These are phyloP conservation scores for Dimocarpus longan DNA, from an alignment of 345 rosid species.

Conservation along the genomic window DNA sequence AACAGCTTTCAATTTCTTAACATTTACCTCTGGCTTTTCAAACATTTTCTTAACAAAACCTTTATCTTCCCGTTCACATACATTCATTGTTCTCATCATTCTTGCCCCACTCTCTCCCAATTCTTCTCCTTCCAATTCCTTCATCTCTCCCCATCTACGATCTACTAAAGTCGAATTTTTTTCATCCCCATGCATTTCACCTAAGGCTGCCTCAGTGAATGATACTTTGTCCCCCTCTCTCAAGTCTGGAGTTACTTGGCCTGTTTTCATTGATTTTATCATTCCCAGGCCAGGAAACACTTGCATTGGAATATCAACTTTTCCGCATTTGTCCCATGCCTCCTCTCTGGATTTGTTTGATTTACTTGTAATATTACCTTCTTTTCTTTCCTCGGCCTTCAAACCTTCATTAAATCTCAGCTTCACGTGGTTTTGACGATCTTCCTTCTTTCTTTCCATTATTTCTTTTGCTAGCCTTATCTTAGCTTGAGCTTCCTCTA, in stretches of 20 bases:
- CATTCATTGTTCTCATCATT: slow-evolving; percentile 28
- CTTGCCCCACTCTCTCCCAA: slow-evolving; percentile 40
- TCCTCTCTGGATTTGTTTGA: slow-evolving; percentile 41
- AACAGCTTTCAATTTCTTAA: slow-evolving; percentile 29
- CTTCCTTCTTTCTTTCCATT: slow-evolving; percentile 71
- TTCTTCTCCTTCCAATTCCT: slow-evolving; percentile 35
- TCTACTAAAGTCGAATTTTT: slow-evolving; percentile 30
- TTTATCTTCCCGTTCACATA: slow-evolving; percentile 32
- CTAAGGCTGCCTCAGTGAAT: slow-evolving; percentile 21
- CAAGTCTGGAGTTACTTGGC: slow-evolving; percentile 25
- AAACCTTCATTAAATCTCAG: slow-evolving; percentile 35
- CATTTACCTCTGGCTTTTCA: slow-evolving; percentile 40
- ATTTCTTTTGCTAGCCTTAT: slow-evolving; percentile 73
- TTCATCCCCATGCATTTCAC: slow-evolving; percentile 29
- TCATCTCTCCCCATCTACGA: slow-evolving; percentile 35
- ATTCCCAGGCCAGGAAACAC: slow-evolving; percentile 12
- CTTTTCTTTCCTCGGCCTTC: slow-evolving; percentile 36
- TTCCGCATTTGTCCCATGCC: slow-evolving; percentile 26
- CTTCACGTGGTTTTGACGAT: slow-evolving; percentile 44
- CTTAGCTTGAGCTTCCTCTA: slow-evolving; percentile 83
- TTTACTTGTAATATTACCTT: slow-evolving; percentile 33
- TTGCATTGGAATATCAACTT: slow-evolving; percentile 30
- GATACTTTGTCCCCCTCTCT: slow-evolving; percentile 24
- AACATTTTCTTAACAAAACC: slow-evolving; percentile 19
- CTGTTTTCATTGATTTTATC: slow-evolving; percentile 22